Percentiles rank a stretch among this genome's conserved stretches.
Evolutionary conservation across 2,329 filamentous ascomycete genomes (phyloP).

Genomic region (Alternaria gaisen): DNA sequence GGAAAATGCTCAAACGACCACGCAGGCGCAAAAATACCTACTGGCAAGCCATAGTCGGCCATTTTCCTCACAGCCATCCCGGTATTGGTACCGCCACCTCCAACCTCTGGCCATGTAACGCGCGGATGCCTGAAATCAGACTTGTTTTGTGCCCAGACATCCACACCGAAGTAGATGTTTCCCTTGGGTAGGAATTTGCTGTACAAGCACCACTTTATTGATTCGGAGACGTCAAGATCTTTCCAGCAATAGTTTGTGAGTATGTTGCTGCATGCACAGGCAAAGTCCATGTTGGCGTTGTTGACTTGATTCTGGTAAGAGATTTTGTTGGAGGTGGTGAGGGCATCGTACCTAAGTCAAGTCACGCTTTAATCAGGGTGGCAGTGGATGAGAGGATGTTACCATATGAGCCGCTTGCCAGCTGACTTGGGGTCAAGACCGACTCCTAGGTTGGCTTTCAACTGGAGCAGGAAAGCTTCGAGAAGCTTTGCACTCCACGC

Average conservation of each 20-base stretch:
- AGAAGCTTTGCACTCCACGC: constrained; percentile 44
- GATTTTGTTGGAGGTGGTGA: constrained; percentile 54
- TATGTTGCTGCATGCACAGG: constrained; percentile 49
- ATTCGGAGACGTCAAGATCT: constrained; percentile 33
- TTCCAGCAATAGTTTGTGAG: constrained; percentile 60
- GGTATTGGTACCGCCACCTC: constrained; percentile 55
- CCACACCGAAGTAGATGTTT: constrained; percentile 55
- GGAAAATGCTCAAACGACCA: constrained; percentile 59
- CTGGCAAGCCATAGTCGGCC: constrained; percentile 46
- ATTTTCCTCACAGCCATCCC: constrained; percentile 53
- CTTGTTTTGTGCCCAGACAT: constrained; percentile 58
- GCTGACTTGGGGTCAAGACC: too few relatives aligned
- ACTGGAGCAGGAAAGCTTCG: constrained; percentile 50
- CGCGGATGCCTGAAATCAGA: constrained; percentile 39
- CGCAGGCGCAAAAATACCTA: constrained; percentile 57
- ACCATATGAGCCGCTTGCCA: constrained; percentile 53
- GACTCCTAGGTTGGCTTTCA: constrained; percentile 44
- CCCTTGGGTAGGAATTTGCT: constrained; percentile 30
- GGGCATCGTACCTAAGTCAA: constrained; percentile 56
- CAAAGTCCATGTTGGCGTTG: constrained; percentile 50
- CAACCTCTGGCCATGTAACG: constrained; percentile 49
- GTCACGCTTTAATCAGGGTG: background rate
- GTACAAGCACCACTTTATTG: constrained; percentile 36
- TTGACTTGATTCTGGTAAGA: constrained; percentile 58
- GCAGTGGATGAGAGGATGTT: background rate